Conservation (phyloP, 2,329 filamentous ascomycete genomes). For the Alternaria tenuissima region DNA sequence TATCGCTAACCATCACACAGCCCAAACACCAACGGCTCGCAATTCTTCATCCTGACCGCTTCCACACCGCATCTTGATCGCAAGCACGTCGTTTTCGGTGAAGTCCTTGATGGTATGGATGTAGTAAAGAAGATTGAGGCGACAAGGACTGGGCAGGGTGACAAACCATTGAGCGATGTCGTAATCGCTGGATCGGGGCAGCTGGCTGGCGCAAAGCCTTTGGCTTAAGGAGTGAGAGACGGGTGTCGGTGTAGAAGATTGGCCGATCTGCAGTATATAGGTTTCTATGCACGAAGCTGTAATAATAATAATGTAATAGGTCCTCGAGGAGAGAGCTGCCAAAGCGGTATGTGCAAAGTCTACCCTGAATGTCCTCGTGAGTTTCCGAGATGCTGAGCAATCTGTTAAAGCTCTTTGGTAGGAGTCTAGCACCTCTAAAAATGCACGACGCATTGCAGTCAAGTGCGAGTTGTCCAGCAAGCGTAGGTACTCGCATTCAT, state of each 20-base stretch:
- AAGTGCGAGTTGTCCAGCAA: neutral
- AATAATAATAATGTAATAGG: slow-evolving; percentile 1
- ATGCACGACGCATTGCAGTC: neutral
- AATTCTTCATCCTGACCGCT: slow-evolving; percentile 98
- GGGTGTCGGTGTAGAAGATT: neutral
- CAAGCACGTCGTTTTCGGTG: slow-evolving; percentile 95
- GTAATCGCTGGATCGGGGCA: slow-evolving; percentile 17
- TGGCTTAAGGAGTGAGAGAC: neutral
- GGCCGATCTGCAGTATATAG: neutral
- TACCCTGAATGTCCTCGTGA: neutral
- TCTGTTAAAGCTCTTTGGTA: neutral
- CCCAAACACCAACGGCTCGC: slow-evolving; percentile 91
- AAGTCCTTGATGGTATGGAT: slow-evolving; percentile 87
- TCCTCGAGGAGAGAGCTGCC: neutral
- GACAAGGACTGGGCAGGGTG: slow-evolving; percentile 56
- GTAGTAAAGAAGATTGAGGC: slow-evolving; percentile 96
- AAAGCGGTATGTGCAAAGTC: neutral
- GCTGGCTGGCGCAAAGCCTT: slow-evolving; percentile 14
- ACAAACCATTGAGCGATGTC: slow-evolving; percentile 14
- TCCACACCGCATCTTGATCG: slow-evolving; percentile 94
- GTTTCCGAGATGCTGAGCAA: neutral
- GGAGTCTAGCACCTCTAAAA: neutral
- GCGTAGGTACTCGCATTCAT: neutral
- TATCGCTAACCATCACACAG: slow-evolving; percentile 45
- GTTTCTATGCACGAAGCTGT: neutral